phyloP scores from a whole-genome alignment of 2,329 filamentous ascomycete species.

The Talaromyces sp. region DNA sequence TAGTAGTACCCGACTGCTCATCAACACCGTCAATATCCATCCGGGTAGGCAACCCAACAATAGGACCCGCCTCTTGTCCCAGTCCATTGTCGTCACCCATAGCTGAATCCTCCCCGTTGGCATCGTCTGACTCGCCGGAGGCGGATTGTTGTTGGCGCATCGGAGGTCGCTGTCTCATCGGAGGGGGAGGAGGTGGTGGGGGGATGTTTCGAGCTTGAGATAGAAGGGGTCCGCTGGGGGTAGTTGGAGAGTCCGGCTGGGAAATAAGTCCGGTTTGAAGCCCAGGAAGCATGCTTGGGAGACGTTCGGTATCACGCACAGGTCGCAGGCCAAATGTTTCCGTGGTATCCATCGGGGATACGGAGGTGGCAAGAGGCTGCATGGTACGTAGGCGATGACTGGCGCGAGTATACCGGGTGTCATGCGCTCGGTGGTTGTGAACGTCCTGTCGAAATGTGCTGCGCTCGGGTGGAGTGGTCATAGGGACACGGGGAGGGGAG shows the following conservation, averaged over 20 bases:
- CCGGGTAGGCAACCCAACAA: constrained; percentile 75
- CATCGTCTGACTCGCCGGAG: constrained; percentile 85
- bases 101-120: constrained; percentile 78
- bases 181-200: constrained; percentile 55
- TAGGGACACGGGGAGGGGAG: constrained; percentile 64
- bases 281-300: constrained; percentile 78
- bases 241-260: constrained; percentile 91
- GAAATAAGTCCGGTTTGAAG: constrained; percentile 72
- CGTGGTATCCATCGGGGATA: constrained; percentile 67
- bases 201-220: constrained; percentile 59
- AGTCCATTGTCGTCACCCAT: constrained; percentile 66
- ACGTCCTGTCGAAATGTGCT: constrained; percentile 63
- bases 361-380: constrained; percentile 69
- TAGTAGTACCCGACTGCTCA: constrained; percentile 66
- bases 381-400: constrained; percentile 57
- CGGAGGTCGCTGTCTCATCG: constrained; percentile 73
- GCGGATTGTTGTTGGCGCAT: constrained; percentile 86
- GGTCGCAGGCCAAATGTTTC: constrained; percentile 76
- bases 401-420: constrained; percentile 46
- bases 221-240: constrained; percentile 70
- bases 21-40: constrained; percentile 89
- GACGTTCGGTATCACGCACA: constrained; percentile 77
- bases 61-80: constrained; percentile 63
- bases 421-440: constrained; percentile 52
- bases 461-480: constrained; percentile 72